Conservation (phyloP, 2,329 filamentous ascomycete species). For the Colletotrichum trifolii region DNA sequence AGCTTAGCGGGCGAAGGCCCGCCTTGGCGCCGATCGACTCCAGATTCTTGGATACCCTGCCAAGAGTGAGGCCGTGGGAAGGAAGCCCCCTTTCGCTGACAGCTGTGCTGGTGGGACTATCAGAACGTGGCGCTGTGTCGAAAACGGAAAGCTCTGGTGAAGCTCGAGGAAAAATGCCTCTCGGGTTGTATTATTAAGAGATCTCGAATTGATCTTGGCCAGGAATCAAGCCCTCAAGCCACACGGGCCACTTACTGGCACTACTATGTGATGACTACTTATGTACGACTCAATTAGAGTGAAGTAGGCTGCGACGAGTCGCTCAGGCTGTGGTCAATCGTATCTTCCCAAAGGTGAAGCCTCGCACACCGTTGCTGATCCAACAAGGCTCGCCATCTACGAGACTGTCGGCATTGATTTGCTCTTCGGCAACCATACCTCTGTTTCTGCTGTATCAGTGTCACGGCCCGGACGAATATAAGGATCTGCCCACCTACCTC, state of each 20-base stretch:
- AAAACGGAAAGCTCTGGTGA: too few relatives aligned
- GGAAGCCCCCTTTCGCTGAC: constrained; percentile 11
- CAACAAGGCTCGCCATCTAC: constrained; percentile 82
- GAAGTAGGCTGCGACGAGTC: background rate
- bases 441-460: constrained; percentile 45
- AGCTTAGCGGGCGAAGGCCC: constrained; percentile 34
- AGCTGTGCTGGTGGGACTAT: background rate
- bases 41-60: constrained; percentile 33
- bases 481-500: constrained; percentile 54
- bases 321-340: constrained; percentile 38
- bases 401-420: constrained; percentile 69
- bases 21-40: constrained; percentile 35
- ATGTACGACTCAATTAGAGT: background rate
- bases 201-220: too few relatives aligned
- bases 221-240: too few relatives aligned
- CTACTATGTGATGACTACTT: too few relatives aligned
- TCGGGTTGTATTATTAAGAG: too few relatives aligned
- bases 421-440: constrained; percentile 72
- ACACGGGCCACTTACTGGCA: too few relatives aligned
- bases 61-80: constrained; percentile 11
- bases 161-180: too few relatives aligned
- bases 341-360: constrained; percentile 71
- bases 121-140: background rate
- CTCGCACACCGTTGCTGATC: constrained; percentile 89
- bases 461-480: background rate